Evolutionary conservation across 1,139 yeast genomes (phyloP).

Genomic region (Geotrichum klebahnii): DNA sequence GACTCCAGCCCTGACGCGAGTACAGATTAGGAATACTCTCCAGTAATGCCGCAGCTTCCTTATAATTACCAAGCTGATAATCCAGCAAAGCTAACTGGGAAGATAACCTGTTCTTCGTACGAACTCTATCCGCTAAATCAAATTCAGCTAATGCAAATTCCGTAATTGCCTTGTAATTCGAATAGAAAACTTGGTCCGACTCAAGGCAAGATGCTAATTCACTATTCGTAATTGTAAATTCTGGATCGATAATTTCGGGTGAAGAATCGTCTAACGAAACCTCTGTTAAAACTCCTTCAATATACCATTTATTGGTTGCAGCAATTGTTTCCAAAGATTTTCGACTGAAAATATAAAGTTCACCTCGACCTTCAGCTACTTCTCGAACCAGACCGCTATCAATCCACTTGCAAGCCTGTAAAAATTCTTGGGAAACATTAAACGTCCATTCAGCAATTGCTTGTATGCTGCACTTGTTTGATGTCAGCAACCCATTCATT

Average conservation of each 20-base stretch:
- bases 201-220: slow-evolving; percentile 24
- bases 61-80: slow-evolving; percentile 55
- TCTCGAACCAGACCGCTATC: slow-evolving; percentile 35
- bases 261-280: slow-evolving; percentile 30
- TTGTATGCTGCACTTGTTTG: slow-evolving; percentile 29
- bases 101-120: slow-evolving; percentile 69
- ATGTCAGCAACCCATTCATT: slow-evolving; percentile 34
- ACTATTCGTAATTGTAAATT: slow-evolving; percentile 25
- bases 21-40: slow-evolving; percentile 67
- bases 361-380: slow-evolving; percentile 41
- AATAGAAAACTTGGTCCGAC: slow-evolving; percentile 37
- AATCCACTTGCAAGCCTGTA: slow-evolving; percentile 26
- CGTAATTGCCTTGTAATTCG: slow-evolving; percentile 43
- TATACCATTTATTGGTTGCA: slow-evolving; percentile 35
- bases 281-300: slow-evolving; percentile 47
- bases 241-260: slow-evolving; percentile 23
- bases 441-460: slow-evolving; percentile 39
- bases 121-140: slow-evolving; percentile 48
- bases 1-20: slow-evolving; percentile 52
- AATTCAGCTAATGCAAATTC: slow-evolving; percentile 48
- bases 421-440: slow-evolving; percentile 36
- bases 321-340: slow-evolving; percentile 40
- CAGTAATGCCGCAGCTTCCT: slow-evolving; percentile 58
- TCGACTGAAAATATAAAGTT: slow-evolving; percentile 38
- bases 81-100: slow-evolving; percentile 77